These are phyloP conservation scores for Irpex rosettiformis DNA, from an alignment of 1,284 basidiomycete genomes.

Conservation along the genomic window DNA sequence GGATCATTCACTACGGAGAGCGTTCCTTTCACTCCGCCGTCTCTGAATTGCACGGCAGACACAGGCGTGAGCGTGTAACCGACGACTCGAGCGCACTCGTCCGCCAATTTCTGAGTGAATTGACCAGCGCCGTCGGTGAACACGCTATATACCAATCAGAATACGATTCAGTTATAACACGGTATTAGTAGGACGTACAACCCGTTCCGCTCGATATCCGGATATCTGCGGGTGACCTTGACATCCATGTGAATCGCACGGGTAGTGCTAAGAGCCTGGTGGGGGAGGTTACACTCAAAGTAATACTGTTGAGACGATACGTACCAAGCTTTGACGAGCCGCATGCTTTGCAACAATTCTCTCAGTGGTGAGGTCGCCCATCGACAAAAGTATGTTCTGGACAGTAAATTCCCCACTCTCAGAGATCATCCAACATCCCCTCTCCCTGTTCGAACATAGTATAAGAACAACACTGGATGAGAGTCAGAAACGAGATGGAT, in stretches of 20 bases:
- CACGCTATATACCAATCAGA: background rate
- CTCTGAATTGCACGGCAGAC: conserved; percentile 12
- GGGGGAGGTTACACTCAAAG: background rate
- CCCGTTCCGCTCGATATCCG: conserved; percentile 8
- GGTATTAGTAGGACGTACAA: conserved; percentile 3
- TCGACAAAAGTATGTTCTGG: background rate
- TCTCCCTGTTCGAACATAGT: conserved; percentile 1
- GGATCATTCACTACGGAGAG: conserved; percentile 6
- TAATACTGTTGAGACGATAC: background rate
- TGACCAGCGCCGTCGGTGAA: conserved; percentile 15
- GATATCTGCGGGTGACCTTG: background rate
- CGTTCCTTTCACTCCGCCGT: conserved; percentile 12
- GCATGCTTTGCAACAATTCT: conserved; percentile 14
- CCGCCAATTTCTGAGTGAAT: conserved; percentile 4
- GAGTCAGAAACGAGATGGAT: background rate
- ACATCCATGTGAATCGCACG: background rate
- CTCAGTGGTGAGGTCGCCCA: conserved; percentile 13
- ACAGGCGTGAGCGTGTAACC: conserved; percentile 1
- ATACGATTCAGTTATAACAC: background rate
- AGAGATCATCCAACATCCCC: conserved; percentile 12
- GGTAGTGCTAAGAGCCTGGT: conserved; percentile 10
- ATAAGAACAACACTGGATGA: background rate
- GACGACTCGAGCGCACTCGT: conserved; percentile 3
- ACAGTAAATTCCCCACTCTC: conserved; percentile 13
- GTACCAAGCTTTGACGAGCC: conserved; percentile 12